Evolutionary conservation across 176 grass and related monocot genomes (phyloP).

Genomic region (Pontederia crassipes): DNA sequence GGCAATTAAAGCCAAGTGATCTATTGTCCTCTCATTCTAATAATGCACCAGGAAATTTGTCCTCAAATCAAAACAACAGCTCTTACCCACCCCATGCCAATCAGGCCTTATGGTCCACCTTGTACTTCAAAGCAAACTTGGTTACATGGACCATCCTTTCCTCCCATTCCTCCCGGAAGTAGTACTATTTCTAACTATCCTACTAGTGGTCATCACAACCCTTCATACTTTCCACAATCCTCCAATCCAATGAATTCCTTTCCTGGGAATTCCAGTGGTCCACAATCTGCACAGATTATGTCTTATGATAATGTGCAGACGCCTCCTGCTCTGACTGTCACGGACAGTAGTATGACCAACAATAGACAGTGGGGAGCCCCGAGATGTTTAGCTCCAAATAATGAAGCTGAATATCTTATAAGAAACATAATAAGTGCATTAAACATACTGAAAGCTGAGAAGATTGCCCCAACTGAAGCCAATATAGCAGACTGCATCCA

Average conservation of each 20-base stretch:
- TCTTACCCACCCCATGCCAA: conserved; percentile 38
- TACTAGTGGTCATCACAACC: conserved; percentile 29
- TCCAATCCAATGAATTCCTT: conserved; percentile 40
- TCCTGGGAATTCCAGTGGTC: conserved; percentile 24
- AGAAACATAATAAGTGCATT: conserved; percentile 49
- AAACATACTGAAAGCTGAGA: conserved; percentile 59
- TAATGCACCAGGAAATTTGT: conserved; percentile 35
- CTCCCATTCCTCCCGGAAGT: conserved; percentile 22
- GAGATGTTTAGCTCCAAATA: conserved; percentile 22
- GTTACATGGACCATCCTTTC: conserved; percentile 29
- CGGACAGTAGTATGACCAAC: conserved; percentile 32
- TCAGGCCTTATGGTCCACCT: conserved; percentile 26
- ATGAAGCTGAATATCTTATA: conserved; percentile 27
- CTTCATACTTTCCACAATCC: conserved; percentile 20
- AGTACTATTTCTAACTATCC: conserved; percentile 52
- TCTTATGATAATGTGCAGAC: conserved; percentile 48
- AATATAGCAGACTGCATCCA: conserved; percentile 76
- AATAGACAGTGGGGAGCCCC: conserved; percentile 29
- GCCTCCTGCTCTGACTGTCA: conserved; percentile 34
- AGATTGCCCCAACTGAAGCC: conserved; percentile 70
- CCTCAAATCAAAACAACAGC: conserved; percentile 36
- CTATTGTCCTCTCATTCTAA: conserved; percentile 25
- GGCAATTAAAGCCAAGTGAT: conserved; percentile 32
- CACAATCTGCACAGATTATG: conserved; percentile 34
- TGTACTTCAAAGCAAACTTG: conserved; percentile 38